A percentile compares a stretch with the other conserved stretches of the same genome.
phyloP scores from a whole-genome alignment of 345 rosid genomes.

The Anacardium occidentale region DNA sequence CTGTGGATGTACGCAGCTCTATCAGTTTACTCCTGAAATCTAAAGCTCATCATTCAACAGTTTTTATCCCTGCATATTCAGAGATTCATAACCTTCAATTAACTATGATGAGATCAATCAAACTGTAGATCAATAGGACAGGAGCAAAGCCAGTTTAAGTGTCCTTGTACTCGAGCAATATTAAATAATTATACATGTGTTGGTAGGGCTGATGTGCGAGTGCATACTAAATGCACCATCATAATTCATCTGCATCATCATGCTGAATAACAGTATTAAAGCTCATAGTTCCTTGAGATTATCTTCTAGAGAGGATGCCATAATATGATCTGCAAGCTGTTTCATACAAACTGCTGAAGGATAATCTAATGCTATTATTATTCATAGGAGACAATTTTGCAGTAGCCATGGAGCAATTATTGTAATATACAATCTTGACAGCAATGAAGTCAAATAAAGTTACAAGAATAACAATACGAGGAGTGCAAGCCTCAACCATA shows the following conservation, averaged over 20 bases:
- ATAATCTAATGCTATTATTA: no score
- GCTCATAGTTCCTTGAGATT: neutral
- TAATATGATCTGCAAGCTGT: neutral
- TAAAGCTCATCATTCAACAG: neutral
- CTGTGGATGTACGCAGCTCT: no score
- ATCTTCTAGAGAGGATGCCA: neutral
- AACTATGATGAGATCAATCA: neutral
- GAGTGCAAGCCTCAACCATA: conserved; percentile 4
- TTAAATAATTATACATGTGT: neutral
- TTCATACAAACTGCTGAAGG: neutral
- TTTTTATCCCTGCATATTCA: neutral
- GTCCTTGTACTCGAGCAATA: neutral
- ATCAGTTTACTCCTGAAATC: no score
- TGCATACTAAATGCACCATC: neutral
- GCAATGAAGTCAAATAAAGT: neutral
- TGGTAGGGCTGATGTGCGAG: neutral
- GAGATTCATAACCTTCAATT: neutral
- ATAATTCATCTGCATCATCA: no score
- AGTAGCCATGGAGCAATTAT: neutral
- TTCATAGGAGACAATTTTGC: neutral
- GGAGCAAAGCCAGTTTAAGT: neutral
- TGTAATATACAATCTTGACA: neutral
- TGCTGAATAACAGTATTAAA: neutral
- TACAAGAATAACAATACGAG: neutral
- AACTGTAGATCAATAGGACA: neutral